Conservation (phyloP, 2,329 filamentous ascomycete genomes). For the Achaetomium macrosporum region DNA sequence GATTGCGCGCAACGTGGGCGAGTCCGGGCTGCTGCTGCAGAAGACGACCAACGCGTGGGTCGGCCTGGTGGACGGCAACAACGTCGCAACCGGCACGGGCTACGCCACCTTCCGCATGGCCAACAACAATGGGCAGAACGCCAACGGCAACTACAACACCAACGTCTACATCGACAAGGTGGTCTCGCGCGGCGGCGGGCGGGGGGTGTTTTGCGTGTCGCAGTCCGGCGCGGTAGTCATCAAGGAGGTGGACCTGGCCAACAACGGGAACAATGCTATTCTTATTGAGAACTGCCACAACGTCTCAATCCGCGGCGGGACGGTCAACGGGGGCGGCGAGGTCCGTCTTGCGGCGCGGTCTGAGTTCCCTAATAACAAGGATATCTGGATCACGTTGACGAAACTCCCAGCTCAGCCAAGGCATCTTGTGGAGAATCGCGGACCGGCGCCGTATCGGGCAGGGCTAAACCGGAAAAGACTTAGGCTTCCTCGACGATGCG, state of each 20-base stretch:
- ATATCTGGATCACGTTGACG: too few relatives aligned
- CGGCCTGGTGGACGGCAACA: slow-evolving; percentile 50
- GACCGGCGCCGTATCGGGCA: not conserved
- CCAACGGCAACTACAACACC: slow-evolving; percentile 43
- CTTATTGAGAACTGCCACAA: slow-evolving; percentile 57
- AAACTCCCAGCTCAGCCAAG: not conserved
- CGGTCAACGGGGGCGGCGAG: slow-evolving; percentile 49
- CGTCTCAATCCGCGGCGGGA: slow-evolving; percentile 44
- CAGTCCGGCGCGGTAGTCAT: slow-evolving; percentile 50
- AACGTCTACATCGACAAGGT: slow-evolving; percentile 50
- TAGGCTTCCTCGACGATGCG: slow-evolving; percentile 34
- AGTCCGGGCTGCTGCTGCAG: slow-evolving; percentile 52
- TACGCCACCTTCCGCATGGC: slow-evolving; percentile 54
- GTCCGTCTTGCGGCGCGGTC: too few relatives aligned
- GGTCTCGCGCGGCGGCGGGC: slow-evolving; percentile 49
- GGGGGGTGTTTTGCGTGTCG: slow-evolving; percentile 53
- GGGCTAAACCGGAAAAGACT: not conserved
- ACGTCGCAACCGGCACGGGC: slow-evolving; percentile 46
- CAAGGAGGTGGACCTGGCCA: slow-evolving; percentile 41
- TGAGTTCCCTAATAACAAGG: too few relatives aligned
- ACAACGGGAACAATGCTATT: slow-evolving; percentile 51
- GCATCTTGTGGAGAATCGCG: not conserved
- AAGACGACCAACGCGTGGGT: slow-evolving; percentile 47
- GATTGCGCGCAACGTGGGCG: slow-evolving; percentile 48
- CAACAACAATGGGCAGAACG: slow-evolving; percentile 46